phyloP scores from a whole-genome alignment of 306 rosid species.

The Malus domestica region DNA sequence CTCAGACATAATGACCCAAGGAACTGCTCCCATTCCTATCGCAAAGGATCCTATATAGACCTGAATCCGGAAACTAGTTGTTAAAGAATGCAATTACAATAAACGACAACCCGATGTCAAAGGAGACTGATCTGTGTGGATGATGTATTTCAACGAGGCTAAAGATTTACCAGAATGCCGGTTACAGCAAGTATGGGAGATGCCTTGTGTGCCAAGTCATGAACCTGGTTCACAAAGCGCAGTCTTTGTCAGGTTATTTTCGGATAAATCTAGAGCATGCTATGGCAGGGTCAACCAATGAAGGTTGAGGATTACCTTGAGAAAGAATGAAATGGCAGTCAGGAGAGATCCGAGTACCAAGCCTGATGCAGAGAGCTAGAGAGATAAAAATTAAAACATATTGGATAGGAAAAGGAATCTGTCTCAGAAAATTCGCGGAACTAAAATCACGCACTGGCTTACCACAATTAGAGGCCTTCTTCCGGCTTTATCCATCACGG shows the following conservation, averaged over 20 bases:
- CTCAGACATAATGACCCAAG: conserved; percentile 97
- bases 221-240: conserved; percentile 37
- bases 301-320: conserved; percentile 42
- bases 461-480: conserved; percentile 82
- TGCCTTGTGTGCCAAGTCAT: conserved; percentile 34
- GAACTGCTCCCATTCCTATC: conserved; percentile 87
- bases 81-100: background rate
- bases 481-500: conserved; percentile 58
- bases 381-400: background rate
- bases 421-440: conserved; percentile 2
- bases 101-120: background rate
- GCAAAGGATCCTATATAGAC: conserved; percentile 69
- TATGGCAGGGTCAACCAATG: background rate
- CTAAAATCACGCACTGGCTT: background rate
- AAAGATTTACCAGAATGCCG: conserved; percentile 56
- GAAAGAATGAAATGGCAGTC: conserved; percentile 64
- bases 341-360: conserved; percentile 53
- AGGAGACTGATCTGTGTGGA: background rate
- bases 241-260: conserved; percentile 3
- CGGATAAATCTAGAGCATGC: background rate
- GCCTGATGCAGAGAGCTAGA: conserved; percentile 67
- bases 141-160: background rate
- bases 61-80: conserved; percentile 30
- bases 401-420: conserved; percentile 3
- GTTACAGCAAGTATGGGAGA: conserved; percentile 58